Base-by-base conservation (phyloP, 768 basidiomycete genomes). In the Boletellus ananas region DNA sequence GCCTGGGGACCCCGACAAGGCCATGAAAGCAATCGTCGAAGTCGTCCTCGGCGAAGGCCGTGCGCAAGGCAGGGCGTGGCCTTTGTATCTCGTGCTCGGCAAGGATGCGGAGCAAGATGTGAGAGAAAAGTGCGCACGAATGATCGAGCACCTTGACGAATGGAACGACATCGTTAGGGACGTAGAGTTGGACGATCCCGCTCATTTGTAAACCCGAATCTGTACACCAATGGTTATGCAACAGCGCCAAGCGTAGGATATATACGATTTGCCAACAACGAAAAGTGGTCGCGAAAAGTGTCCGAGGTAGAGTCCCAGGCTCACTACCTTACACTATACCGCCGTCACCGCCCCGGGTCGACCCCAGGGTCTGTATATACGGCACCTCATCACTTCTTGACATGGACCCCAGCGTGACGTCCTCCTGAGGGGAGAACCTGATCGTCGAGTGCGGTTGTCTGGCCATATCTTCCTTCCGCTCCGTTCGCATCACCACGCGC, bases 1-100 rank as follows among this genome's bases (percentile, higher is more conserved):
- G 56, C 70, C 64, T 18, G 81, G 83, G 0, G 81, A 85, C 58
- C 83, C 83, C 0, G 61, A 65, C 41, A 83, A 81, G 59, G 84
- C 79, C 1, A 80, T 81, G 73, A 71, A 78, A 41, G 58, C 70
- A 17, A 59, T 74, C 42, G 73, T 73, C 33, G 73, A 74, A 44
- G 68, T 70, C 34, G 61, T 78, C 16, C 63, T 70, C 52, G 80
- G 79, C 6, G 82, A 84, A 58, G 79, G 79, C 5, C 56, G 64
- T n/a, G 78, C 77, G 1, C 56, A 62, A 21, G 79, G 75, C 13
- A 74, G 66, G 54, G 59, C 69, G 39, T 78, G 72, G 76, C 79
- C 79, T 8, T 56, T 69, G 34, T 74, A 74, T 55, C 69, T 82
- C 39, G 65, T 78, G 20, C 67, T 81, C 20, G 80, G 80, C 29